Percentiles rank a stretch among this genome's conserved stretches.
phyloP scores from a whole-genome alignment of 2,329 filamentous ascomycete species.

The Penicillium sp. region DNA sequence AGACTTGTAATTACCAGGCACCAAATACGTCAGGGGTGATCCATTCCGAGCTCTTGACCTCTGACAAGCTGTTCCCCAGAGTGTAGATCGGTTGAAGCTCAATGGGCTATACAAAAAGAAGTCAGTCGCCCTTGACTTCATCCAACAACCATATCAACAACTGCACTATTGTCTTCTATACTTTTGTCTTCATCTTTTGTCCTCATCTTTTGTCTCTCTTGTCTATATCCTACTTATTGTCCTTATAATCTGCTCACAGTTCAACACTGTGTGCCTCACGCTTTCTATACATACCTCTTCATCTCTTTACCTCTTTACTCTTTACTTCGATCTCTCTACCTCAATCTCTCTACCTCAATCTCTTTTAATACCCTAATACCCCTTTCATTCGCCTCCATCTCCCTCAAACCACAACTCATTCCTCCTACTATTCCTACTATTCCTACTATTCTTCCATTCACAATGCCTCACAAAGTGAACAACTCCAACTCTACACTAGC shows the following conservation, averaged over 20 bases:
- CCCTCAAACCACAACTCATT: not conserved
- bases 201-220: not conserved
- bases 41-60: slow-evolving; percentile 23
- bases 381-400: not conserved
- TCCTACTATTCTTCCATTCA: slow-evolving; percentile 7
- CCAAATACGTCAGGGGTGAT: slow-evolving; percentile 26
- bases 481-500: slow-evolving; percentile 37
- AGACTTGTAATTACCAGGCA: slow-evolving; percentile 20
- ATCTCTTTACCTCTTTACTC: not conserved
- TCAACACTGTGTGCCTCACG: slow-evolving; percentile 22
- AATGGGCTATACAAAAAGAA: slow-evolving; percentile 27
- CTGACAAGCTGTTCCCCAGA: slow-evolving; percentile 20
- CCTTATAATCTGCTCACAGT: slow-evolving; percentile 17
- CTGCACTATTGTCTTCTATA: not conserved
- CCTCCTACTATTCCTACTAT: not conserved
- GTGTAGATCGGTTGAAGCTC: slow-evolving; percentile 25
- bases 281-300: slow-evolving; percentile 8
- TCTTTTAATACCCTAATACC: slow-evolving; percentile 1
- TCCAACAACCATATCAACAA: slow-evolving; percentile 3
- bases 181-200: not conserved
- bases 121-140: slow-evolving; percentile 8
- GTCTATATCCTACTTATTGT: slow-evolving; percentile 5
- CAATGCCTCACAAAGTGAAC: slow-evolving; percentile 38
- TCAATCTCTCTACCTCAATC: not conserved
- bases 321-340: not conserved